Conservation (phyloP, 1,139 yeast species). For the Scheffersomyces segobiensis region DNA sequence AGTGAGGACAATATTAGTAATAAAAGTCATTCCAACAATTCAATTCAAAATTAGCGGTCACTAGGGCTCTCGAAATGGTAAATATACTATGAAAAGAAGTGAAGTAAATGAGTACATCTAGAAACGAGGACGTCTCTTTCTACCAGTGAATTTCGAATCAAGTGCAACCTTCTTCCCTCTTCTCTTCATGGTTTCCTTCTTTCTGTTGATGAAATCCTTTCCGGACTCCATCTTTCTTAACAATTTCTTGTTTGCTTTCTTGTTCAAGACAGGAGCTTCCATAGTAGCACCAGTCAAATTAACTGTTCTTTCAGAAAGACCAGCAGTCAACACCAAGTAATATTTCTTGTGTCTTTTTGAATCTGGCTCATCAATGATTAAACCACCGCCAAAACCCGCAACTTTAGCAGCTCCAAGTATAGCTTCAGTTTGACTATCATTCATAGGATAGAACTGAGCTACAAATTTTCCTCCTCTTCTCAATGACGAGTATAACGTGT, state of each 20-base stretch:
- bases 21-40: background rate
- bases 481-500: constrained; percentile 81
- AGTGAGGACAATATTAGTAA: background rate
- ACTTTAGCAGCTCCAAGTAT: constrained; percentile 85
- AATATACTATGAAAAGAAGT: constrained; percentile 1
- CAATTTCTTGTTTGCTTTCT: constrained; percentile 49
- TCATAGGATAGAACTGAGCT: constrained; percentile 94
- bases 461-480: constrained; percentile 95
- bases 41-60: background rate
- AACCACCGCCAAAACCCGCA: constrained; percentile 96
- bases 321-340: constrained; percentile 88
- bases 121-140: constrained; percentile 87
- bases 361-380: constrained; percentile 91
- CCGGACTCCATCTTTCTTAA: constrained; percentile 66
- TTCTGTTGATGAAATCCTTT: constrained; percentile 81
- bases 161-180: constrained; percentile 88
- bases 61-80: background rate
- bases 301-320: constrained; percentile 65
- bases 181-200: constrained; percentile 90
- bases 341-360: constrained; percentile 88
- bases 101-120: constrained; percentile 22
- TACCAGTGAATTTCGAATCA: constrained; percentile 90
- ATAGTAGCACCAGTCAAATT: constrained; percentile 80
- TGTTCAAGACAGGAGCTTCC: constrained; percentile 56
- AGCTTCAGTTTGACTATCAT: constrained; percentile 78